Evolutionary conservation across 1,139 yeast species (phyloP), one percentile per base, ranked within the genome.

Genomic region (Taiozyma sp.): DNA sequence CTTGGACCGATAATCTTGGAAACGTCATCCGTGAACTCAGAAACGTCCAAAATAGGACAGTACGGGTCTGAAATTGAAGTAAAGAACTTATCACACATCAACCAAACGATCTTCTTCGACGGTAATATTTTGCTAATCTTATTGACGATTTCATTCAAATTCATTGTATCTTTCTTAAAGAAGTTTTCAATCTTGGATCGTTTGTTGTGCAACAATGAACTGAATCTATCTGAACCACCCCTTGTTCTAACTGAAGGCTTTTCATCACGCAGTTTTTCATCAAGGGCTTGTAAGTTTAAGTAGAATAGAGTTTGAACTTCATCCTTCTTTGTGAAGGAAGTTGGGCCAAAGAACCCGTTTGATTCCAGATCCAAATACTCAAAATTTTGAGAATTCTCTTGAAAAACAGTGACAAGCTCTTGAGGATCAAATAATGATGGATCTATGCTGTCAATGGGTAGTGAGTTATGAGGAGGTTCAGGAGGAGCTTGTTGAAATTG

Each of bases 361-460:
- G 52, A 45, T 23, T 56, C 53, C 29, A 58, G 30, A 7, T 51
- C 42, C 36, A 59, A 41, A 24, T 47, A 45, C 30, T 52, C 48
- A 16, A 60, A 46, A 22, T 53, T 52, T 14, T 57, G 53, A 7
- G 56, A 39, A 16, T 48, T 49, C 28, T 47, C 46, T 19, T 54
- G 50, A 46, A 54, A 52, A 2, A 55, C 29, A 10, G 46, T 49
- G n/a, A 61, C 46, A 6, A 59, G 40, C 43, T 60, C 63, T 47
- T 52, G 54, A 10, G 56, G 55, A 14, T 54, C 56, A 43, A 56
- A 57, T 28, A 62, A 46, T 0, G 56, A 48, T 3, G 65, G 64
- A 44, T 62, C 65, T 23, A 61, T 61, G 45, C 54, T 54, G n/a
- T 55, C 48, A 22, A 24, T 34, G 19, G 30, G 28, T 14, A 32